Evolutionary conservation across 352 stramenopile genomes (phyloP).

Genomic region (Phytophthora colocasiae): DNA sequence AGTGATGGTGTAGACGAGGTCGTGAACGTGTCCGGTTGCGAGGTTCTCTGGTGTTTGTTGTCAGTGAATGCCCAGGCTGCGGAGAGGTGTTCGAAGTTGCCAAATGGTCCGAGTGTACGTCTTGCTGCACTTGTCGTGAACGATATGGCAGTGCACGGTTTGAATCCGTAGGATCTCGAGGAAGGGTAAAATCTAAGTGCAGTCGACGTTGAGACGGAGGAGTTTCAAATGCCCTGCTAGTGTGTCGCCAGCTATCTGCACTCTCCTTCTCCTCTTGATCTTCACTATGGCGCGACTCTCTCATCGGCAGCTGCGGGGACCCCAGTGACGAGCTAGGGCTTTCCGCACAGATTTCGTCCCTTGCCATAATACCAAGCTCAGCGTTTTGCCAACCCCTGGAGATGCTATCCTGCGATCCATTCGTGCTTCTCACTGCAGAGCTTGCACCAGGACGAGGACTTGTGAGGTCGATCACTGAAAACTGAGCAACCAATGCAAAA

Average conservation of each 20-base stretch:
- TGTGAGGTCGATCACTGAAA: slow-evolving; percentile 68
- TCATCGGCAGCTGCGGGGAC: slow-evolving; percentile 17
- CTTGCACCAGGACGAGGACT: slow-evolving; percentile 35
- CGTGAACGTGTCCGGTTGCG: slow-evolving; percentile 26
- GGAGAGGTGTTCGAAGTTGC: slow-evolving; percentile 25
- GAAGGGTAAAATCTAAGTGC: slow-evolving; percentile 51
- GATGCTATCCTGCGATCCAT: slow-evolving; percentile 7
- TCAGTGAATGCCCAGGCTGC: slow-evolving; percentile 23
- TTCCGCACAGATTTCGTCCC: slow-evolving; percentile 65
- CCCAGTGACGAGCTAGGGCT: slow-evolving; percentile 50
- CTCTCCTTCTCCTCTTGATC: slow-evolving; percentile 41
- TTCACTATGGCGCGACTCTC: slow-evolving; percentile 10
- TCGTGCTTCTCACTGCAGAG: slow-evolving; percentile 8
- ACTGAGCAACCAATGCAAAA: slow-evolving; percentile 8
- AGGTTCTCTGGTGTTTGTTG: slow-evolving; percentile 15
- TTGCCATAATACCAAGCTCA: slow-evolving; percentile 5
- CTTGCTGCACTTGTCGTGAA: slow-evolving; percentile 7
- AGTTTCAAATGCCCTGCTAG: slow-evolving; percentile 14
- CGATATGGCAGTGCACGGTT: slow-evolving; percentile 22
- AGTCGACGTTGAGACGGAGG: slow-evolving; percentile 30
- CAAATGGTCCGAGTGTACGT: slow-evolving; percentile 16
- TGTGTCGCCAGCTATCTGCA: slow-evolving; percentile 13
- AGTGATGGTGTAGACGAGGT: slow-evolving; percentile 28
- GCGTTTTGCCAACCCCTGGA: slow-evolving; percentile 12
- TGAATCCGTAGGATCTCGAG: slow-evolving; percentile 9